These are phyloP conservation scores for Myriosclerotinia duriaeana DNA, from an alignment of 2,329 filamentous ascomycete genomes.

Conservation along the genomic window DNA sequence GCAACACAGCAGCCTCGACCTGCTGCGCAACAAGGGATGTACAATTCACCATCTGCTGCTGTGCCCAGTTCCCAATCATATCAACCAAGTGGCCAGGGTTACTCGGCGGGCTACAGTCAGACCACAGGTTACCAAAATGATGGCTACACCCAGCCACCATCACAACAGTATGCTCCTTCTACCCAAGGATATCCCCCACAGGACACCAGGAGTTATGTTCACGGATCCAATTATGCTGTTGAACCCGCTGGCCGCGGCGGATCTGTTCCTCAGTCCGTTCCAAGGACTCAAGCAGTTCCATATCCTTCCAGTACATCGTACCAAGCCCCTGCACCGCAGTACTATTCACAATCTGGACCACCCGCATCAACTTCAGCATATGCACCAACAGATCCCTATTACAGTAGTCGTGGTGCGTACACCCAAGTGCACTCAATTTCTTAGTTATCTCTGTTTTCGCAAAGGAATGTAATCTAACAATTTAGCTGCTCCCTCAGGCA, in stretches of 20 bases:
- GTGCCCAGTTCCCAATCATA: slow-evolving; percentile 24
- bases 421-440: slow-evolving; percentile 32
- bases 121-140: slow-evolving; percentile 32
- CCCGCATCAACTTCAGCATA: slow-evolving; percentile 42
- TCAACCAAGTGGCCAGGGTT: slow-evolving; percentile 26
- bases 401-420: slow-evolving; percentile 61
- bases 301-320: slow-evolving; percentile 23
- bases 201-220: slow-evolving; percentile 37
- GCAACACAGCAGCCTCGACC: slow-evolving; percentile 35
- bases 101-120: slow-evolving; percentile 34
- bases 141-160: slow-evolving; percentile 29
- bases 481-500: slow-evolving; percentile 36
- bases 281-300: slow-evolving; percentile 28
- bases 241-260: slow-evolving; percentile 27
- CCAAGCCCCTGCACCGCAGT: slow-evolving; percentile 29
- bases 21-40: slow-evolving; percentile 29
- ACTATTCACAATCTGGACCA: slow-evolving; percentile 41
- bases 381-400: slow-evolving; percentile 52
- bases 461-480: slow-evolving; percentile 39
- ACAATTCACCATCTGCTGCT: slow-evolving; percentile 29
- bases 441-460: slow-evolving; percentile 23
- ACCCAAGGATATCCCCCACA: slow-evolving; percentile 27
- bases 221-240: slow-evolving; percentile 35
- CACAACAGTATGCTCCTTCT: slow-evolving; percentile 23
- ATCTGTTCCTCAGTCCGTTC: slow-evolving; percentile 26